Evolutionary conservation across 176 grass and related monocot genomes (phyloP).

Genomic region (Saccharum spontaneum): DNA sequence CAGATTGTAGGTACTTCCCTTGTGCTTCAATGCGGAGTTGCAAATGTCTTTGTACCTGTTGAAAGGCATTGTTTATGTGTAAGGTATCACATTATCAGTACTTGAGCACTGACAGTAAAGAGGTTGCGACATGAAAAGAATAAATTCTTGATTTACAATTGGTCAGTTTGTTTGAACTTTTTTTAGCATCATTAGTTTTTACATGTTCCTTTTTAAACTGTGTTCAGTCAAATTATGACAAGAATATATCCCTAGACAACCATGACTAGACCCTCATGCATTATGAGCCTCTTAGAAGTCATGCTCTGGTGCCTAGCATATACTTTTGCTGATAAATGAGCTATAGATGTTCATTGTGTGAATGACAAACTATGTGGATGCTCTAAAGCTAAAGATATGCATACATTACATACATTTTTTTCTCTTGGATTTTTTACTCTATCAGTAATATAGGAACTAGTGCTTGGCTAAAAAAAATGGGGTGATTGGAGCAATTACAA

Average conservation of each 20-base stretch:
- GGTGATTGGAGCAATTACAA: neutral
- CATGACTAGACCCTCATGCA: neutral
- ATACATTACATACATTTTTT: neutral
- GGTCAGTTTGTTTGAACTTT: neutral
- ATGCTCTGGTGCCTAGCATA: neutral
- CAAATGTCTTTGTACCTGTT: slow-evolving; percentile 90
- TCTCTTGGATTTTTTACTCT: neutral
- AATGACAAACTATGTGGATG: neutral
- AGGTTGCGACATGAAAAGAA: neutral
- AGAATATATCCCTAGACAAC: slow-evolving; percentile 9
- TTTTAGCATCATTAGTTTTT: neutral
- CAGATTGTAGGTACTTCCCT: slow-evolving; percentile 91
- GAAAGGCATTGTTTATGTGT: slow-evolving; percentile 1
- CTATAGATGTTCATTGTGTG: neutral
- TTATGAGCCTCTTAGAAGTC: neutral
- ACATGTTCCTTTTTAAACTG: neutral
- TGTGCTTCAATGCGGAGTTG: slow-evolving; percentile 99
- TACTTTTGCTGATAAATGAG: slow-evolving; percentile 5
- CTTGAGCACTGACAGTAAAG: neutral
- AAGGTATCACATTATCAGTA: slow-evolving; percentile 22
- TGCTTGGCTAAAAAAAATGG: neutral
- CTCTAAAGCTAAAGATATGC: neutral
- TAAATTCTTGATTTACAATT: slow-evolving; percentile 8
- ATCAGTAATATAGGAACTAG: neutral
- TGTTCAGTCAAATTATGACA: neutral